Evolutionary conservation across 345 rosid species (phyloP).

Genomic region (Angophora floribunda): DNA sequence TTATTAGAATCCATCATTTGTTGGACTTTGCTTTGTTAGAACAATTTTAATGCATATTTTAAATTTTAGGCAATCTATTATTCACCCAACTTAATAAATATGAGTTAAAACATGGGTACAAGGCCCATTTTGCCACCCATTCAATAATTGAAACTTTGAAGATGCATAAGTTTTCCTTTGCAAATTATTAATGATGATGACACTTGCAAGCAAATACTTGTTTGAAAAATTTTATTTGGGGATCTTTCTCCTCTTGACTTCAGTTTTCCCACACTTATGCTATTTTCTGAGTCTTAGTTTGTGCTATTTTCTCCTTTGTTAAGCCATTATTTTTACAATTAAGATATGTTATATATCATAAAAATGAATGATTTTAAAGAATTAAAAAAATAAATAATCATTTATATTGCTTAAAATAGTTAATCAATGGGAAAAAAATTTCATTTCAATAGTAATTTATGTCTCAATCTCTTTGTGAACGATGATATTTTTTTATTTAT

Average conservation of each 20-base stretch:
- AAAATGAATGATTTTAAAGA: background rate
- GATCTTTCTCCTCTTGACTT: background rate
- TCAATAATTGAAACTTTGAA: no score
- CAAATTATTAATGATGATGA: background rate
- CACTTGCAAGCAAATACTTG: background rate
- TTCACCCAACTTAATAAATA: background rate
- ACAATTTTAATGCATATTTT: background rate
- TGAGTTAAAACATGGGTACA: background rate
- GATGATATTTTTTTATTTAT: background rate
- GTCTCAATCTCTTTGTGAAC: background rate
- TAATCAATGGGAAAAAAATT: background rate
- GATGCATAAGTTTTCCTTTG: background rate
- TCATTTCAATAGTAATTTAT: background rate
- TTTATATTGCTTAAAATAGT: background rate
- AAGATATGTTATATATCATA: rapidly evolving
- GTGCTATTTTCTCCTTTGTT: background rate
- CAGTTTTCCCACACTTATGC: background rate
- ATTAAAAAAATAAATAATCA: background rate
- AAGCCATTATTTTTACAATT: background rate
- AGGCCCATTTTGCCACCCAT: no score
- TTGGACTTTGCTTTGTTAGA: background rate
- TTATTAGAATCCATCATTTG: background rate
- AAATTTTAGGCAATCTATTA: background rate
- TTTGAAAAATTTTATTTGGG: background rate
- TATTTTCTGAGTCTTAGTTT: background rate